These are phyloP conservation scores for Metschnikowia reukaufii DNA, from an alignment of 805 yeast genomes.

Conservation along the genomic window DNA sequence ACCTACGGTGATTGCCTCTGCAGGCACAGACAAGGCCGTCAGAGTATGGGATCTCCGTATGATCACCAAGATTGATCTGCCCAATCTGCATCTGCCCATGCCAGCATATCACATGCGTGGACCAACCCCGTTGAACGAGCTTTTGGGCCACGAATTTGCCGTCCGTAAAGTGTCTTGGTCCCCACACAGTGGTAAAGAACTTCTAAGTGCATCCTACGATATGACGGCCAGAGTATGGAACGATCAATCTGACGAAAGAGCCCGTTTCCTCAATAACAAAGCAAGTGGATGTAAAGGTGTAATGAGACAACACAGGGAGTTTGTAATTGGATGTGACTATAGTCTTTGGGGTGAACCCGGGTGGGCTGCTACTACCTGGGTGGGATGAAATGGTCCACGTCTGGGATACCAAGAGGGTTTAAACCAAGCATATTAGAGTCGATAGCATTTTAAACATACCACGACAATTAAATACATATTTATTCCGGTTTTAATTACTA, in stretches of 20 bases:
- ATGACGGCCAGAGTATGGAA: constrained; percentile 90
- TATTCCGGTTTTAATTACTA: too few species aligned
- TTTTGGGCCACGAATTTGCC: constrained; percentile 87
- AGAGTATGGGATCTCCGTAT: constrained; percentile 87
- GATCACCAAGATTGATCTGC: constrained; percentile 45
- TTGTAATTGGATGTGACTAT: constrained; percentile 93
- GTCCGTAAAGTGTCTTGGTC: constrained; percentile 84
- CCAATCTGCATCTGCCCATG: constrained; percentile 35
- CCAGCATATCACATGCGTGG: constrained; percentile 48
- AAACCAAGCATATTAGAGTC: not conserved
- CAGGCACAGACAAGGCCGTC: constrained; percentile 86
- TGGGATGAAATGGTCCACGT: constrained; percentile 96
- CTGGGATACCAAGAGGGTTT: constrained; percentile 67
- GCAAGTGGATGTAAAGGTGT: constrained; percentile 56
- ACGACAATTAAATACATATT: not conserved
- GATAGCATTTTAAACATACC: not conserved
- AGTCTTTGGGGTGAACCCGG: constrained; percentile 96
- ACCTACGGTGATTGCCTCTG: constrained; percentile 75
- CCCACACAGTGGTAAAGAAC: constrained; percentile 73
- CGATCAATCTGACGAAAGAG: constrained; percentile 63
- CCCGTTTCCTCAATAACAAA: constrained; percentile 39
- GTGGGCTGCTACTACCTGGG: constrained; percentile 90
- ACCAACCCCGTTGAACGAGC: constrained; percentile 71
- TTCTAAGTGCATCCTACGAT: constrained; percentile 82
- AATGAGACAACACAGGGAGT: constrained; percentile 77